Evolutionary conservation across 768 basidiomycete species (phyloP).

Genomic region (Hygrocybe punicea): DNA sequence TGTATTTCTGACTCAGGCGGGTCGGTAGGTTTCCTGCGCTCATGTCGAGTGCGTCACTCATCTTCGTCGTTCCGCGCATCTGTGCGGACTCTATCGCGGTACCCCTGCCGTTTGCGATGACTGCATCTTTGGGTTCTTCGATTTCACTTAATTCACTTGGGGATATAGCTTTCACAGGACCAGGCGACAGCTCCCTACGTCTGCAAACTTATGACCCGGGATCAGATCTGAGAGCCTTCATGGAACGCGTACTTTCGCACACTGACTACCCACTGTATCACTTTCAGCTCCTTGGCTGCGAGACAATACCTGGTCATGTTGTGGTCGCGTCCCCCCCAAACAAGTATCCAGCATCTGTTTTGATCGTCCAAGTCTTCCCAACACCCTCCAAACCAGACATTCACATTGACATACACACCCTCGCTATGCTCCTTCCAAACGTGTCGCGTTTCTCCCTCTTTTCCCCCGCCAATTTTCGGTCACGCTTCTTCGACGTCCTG

Average conservation of each 20-base stretch:
- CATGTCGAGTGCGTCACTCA: conserved; percentile 21
- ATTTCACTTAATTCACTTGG: conserved; percentile 27
- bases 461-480: conserved; percentile 9
- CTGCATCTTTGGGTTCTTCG: conserved; percentile 26
- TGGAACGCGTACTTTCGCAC: conserved; percentile 14
- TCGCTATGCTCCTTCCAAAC: conserved; percentile 10
- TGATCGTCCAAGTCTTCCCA: conserved; percentile 11
- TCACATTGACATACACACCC: conserved; percentile 1
- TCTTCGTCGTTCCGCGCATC: conserved; percentile 33
- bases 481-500: conserved; percentile 13
- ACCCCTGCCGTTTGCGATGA: conserved; percentile 29
- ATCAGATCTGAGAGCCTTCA: conserved; percentile 12
- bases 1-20: conserved; percentile 11
- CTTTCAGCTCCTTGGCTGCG: neutral
- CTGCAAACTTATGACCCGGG: conserved; percentile 17
- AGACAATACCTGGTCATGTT: neutral
- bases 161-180: conserved; percentile 17
- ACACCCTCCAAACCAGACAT: neutral
- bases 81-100: conserved; percentile 14
- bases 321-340: conserved; percentile 1
- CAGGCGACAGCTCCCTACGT: conserved; percentile 20
- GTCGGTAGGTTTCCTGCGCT: too few species aligned
- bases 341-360: neutral
- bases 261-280: neutral
- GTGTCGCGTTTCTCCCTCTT: conserved; percentile 16